Evolutionary conservation across 140 eudicot genomes (phyloP), one percentile per base, ranked within the genome.

Genomic region (Bidens hawaiensis): DNA sequence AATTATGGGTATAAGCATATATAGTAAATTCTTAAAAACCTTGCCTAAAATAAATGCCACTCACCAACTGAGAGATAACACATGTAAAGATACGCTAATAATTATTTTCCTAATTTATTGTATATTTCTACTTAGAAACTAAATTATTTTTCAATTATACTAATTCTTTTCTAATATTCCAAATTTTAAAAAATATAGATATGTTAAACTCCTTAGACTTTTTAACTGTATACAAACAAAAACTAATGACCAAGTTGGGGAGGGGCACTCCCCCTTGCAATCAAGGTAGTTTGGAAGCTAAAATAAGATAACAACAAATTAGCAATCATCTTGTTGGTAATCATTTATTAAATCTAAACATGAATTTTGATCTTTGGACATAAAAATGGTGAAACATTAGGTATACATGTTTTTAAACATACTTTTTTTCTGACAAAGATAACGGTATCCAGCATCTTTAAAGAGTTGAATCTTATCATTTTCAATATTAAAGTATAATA

Each of bases 11-110:
- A n/a, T 36, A n/a, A 36, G 15, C 10, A 25, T 31, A 53, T 67
- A 67, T 54, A 51, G 64, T 40, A 40, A 67, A 38, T 7, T 38
- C 45, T 40, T 67, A 54, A 38, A 61, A 4, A 40, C 46, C 55
- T 54, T 26, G 41, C 64, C 42, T 1, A 40, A 25, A 67, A 54
- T 67, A 67, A 50, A 67, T 67, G 73, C 64, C 73, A 40, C 62
- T 53, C 73, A 54, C 64, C 73, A 67, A 53, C 55, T n/a, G n/a
- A 53, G 18, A 23, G 52, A 53, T 64, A 53, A 45, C 42, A 67
- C 21, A 53, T 52, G 31, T 53, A 5, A 40, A 47, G 57, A 27
- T 28, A 28, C 41, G n/a, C 42, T 25, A 25, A 63, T 63, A 26
- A 63, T 63, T 21, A 27, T n/a, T 34, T 67, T 10, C 64, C 55